Conservation (phyloP, 108 stramenopile genomes). For the Aureococcus anophagefferens region DNA sequence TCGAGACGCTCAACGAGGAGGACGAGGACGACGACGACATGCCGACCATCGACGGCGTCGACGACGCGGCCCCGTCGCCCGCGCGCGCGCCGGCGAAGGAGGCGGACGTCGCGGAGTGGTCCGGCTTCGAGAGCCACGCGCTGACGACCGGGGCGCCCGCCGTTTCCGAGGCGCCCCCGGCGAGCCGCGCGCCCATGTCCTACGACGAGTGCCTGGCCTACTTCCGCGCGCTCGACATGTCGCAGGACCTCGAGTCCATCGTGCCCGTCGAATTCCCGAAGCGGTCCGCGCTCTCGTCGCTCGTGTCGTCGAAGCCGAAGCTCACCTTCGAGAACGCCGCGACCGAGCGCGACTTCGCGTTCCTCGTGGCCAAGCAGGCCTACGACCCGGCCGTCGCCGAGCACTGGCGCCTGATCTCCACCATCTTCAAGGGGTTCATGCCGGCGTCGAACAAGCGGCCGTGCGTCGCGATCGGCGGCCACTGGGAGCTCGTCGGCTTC, state of each 20-base stretch:
- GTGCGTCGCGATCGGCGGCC: constrained; percentile 1
- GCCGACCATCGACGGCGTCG: constrained; percentile 3
- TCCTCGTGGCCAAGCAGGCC: constrained; percentile 3
- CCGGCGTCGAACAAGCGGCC: neutral
- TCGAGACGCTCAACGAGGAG: constrained; percentile 1
- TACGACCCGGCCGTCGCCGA: constrained; percentile 12
- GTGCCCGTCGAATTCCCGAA: neutral
- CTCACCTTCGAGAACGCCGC: constrained; percentile 14
- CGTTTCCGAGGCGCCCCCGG: neutral
- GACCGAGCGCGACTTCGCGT: constrained; percentile 8
- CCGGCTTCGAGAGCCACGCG: too few relatives aligned
- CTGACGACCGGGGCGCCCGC: constrained; percentile 1
- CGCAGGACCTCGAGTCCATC: constrained; percentile 7
- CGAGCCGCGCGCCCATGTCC: constrained; percentile 12
- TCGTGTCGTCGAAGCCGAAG: neutral
- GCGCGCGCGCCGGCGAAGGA: constrained; percentile 16
- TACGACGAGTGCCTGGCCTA: neutral
- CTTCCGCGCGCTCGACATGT: constrained; percentile 5
- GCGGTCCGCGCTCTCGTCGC: neutral
- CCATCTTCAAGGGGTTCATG: constrained; percentile 16
- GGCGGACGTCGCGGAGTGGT: constrained; percentile 6
- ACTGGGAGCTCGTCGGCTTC: constrained; percentile 38
- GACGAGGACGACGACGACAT: constrained; percentile 19
- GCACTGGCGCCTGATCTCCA: constrained; percentile 25
- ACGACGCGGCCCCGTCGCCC: neutral